These are phyloP conservation scores for Tylopilus sp. DNA, from an alignment of 768 basidiomycete genomes.

Conservation along the genomic window DNA sequence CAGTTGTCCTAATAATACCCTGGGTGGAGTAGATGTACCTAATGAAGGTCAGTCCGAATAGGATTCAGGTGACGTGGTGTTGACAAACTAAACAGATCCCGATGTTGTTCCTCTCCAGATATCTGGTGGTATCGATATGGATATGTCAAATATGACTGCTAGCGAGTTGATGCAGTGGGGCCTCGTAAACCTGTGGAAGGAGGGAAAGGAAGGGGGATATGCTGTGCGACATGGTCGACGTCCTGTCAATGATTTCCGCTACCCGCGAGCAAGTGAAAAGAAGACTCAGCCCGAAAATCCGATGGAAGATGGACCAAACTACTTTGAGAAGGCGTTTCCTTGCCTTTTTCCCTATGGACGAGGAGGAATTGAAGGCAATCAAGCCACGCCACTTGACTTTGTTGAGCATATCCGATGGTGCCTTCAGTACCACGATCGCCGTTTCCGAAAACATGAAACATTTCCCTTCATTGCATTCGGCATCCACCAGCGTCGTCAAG, in stretches of 20 bases:
- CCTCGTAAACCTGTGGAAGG: not conserved
- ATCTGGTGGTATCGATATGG: not conserved
- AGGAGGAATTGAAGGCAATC: not conserved
- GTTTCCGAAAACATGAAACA: not conserved
- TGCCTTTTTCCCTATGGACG: not conserved
- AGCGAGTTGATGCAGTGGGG: not conserved
- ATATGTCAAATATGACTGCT: not conserved
- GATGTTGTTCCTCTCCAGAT: not conserved
- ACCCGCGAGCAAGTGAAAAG: not conserved
- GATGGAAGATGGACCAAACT: not conserved
- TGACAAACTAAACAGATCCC: too few relatives aligned
- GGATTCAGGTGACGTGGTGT: too few relatives aligned
- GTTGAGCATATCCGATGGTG: not conserved
- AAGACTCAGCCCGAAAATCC: not conserved
- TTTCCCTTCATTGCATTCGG: not conserved
- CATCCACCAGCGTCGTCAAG: not conserved
- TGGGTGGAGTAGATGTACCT: too few relatives aligned
- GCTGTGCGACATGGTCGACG: not conserved
- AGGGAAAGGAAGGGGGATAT: not conserved
- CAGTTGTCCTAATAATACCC: too few relatives aligned
- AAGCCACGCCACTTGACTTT: not conserved
- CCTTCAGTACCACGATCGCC: not conserved
- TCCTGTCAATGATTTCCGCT: not conserved
- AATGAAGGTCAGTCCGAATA: too few relatives aligned
- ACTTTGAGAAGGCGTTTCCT: not conserved